Base-by-base conservation (phyloP, 441 rosid species). In the Pelargonium citronellum region DNA sequence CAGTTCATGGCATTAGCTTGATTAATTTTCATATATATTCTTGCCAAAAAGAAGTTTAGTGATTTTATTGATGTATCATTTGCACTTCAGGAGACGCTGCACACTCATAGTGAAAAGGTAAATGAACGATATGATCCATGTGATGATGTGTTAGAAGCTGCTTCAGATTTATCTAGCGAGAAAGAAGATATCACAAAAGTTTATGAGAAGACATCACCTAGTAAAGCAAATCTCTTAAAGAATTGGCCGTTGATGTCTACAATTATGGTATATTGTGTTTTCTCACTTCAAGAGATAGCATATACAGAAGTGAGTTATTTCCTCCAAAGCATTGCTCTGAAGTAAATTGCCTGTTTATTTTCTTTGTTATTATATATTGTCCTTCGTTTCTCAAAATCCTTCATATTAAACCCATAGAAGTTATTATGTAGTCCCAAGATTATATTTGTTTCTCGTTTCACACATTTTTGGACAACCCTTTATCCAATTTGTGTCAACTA, bases 251-350 rank as follows among this genome's bases (percentile, higher is more conserved):
- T 87, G 63, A 86, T 87, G 85, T 84, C 90, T 71, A 69, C 77
- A 16, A 80, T 86, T 74, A 68, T 79, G 7, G 85, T 84, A 6
- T 86, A 87, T 70, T 87, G 89, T 46, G 80, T 87, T 64, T 87
- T 86, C 72, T 86, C 90, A 12, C 85, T 86, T 53, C 89, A 87
- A 68, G 90, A 87, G 81, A 83, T 87, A 37, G 92, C 87, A 67
- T 87, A 87, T 68, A 60, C 79, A 10, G 90, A 87, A 83, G 92
- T 86, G 73, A 76, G 77, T 75, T 67, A 64, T 24, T n/a, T 49
- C 16, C 57, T 0, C 57, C 41, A 37, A 37, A 6, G 41, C 41
- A 37, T 37, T 30, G 34, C 2, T 30, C 34, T 30, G 34, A 30
- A 30, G 34, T 30, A 30, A 30, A 30, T 30, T 30, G 34, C 34